Percentiles rank a stretch among this genome's conserved stretches.
Conservation (phyloP, 2,329 filamentous ascomycete genomes). For the Phialocephala subalpina region DNA sequence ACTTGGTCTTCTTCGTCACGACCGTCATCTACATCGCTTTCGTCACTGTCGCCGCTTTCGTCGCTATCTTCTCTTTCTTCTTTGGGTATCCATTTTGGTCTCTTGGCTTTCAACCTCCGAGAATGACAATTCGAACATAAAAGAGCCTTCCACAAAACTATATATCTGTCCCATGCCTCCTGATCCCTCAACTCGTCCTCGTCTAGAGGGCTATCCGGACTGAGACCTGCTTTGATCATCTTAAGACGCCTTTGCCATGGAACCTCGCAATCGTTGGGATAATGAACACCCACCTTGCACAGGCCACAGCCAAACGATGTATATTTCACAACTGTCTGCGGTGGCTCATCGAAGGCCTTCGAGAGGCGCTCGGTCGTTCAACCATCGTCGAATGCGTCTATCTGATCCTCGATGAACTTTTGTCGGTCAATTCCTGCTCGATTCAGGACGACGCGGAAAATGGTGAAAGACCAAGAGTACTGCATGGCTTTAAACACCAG, state of each 20-base stretch:
- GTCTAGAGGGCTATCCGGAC: constrained; percentile 3
- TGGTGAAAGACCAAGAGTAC: background rate
- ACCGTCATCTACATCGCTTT: no score
- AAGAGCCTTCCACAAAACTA: background rate
- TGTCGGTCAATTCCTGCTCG: background rate
- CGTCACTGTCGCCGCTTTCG: no score
- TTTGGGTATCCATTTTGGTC: background rate
- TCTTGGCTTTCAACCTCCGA: background rate
- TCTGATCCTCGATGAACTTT: background rate
- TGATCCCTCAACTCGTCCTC: constrained; percentile 16
- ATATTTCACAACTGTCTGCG: background rate
- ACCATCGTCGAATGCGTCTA: background rate
- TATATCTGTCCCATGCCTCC: constrained; percentile 7
- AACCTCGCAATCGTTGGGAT: background rate
- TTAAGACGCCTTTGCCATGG: background rate
- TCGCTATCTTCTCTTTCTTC: no score
- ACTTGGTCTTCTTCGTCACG: no score
- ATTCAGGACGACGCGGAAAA: background rate
- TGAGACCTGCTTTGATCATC: constrained; percentile 12
- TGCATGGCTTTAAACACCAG: background rate
- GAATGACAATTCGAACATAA: background rate
- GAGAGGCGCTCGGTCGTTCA: background rate
- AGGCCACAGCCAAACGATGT: background rate
- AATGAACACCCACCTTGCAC: background rate
- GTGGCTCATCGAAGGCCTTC: background rate